Conservation (phyloP, 2,329 filamentous ascomycete genomes). For the Xylariaceae sp. region DNA sequence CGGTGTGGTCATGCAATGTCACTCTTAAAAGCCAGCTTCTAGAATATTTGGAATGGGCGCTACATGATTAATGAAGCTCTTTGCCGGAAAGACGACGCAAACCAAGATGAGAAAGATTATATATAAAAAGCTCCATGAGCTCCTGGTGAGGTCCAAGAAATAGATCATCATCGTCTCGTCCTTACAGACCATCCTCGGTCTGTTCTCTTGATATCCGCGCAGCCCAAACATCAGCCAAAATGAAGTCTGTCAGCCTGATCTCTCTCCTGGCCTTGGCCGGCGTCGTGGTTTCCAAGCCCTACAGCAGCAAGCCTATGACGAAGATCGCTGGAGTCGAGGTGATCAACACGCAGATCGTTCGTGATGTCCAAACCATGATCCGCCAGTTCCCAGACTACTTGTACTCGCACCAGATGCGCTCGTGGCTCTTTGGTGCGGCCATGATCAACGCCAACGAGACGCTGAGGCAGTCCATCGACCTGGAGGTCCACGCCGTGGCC, state of each 20-base stretch:
- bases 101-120: neutral
- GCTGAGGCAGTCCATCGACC: constrained; percentile 12
- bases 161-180: constrained; percentile 10
- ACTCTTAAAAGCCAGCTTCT: neutral
- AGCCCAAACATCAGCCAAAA: constrained; percentile 10
- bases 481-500: constrained; percentile 30
- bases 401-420: constrained; percentile 26
- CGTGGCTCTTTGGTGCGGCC: constrained; percentile 27
- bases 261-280: constrained; percentile 18
- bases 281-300: neutral
- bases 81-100: neutral
- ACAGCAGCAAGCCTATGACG: constrained; percentile 12
- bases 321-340: constrained; percentile 27
- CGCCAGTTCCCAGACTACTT: constrained; percentile 24
- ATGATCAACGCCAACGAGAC: constrained; percentile 27
- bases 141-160: neutral
- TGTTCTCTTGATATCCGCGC: neutral
- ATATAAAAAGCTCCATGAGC: constrained; percentile 13
- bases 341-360: constrained; percentile 27
- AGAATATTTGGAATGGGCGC: constrained; percentile 13
- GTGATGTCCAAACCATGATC: constrained; percentile 23
- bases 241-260: constrained; percentile 22
- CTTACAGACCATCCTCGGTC: neutral
- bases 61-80: neutral
- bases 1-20: neutral